Percentiles rank a stretch among this genome's conserved stretches.
Evolutionary conservation across 2,329 filamentous ascomycete species (phyloP).

Genomic region (Colletotrichum coccodes): DNA sequence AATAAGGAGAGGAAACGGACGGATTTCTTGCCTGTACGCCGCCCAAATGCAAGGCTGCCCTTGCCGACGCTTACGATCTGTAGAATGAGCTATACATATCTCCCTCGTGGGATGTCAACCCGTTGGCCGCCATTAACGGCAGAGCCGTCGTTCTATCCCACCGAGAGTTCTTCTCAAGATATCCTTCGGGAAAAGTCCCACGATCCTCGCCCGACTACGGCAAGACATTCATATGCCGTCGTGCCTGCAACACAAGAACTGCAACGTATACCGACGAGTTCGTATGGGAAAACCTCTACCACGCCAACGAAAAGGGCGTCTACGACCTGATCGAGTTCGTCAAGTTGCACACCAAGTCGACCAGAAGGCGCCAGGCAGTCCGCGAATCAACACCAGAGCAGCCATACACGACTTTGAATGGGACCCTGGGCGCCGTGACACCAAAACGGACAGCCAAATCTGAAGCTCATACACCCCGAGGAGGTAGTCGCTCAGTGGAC

Average conservation of each 20-base stretch:
- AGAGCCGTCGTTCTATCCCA: slow-evolving; percentile 84
- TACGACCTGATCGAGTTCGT: slow-evolving; percentile 74
- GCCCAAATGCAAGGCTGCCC: not conserved
- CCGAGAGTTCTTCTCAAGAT: slow-evolving; percentile 71
- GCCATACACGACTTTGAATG: slow-evolving; percentile 40
- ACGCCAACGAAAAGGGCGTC: slow-evolving; percentile 72
- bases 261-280: slow-evolving; percentile 94
- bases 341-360: slow-evolving; percentile 77
- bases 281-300: slow-evolving; percentile 86
- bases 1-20: slow-evolving; percentile 84
- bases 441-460: slow-evolving; percentile 33
- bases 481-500: slow-evolving; percentile 16
- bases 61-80: not conserved
- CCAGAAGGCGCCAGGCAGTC: slow-evolving; percentile 58
- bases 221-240: slow-evolving; percentile 89
- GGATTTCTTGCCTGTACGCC: slow-evolving; percentile 76
- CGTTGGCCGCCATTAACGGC: slow-evolving; percentile 89
- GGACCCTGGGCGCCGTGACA: slow-evolving; percentile 36
- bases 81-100: slow-evolving; percentile 94
- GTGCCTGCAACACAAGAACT: slow-evolving; percentile 89
- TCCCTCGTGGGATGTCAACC: slow-evolving; percentile 86
- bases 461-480: slow-evolving; percentile 22
- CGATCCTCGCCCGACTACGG: slow-evolving; percentile 79
- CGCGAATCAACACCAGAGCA: slow-evolving; percentile 43
- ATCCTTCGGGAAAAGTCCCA: slow-evolving; percentile 80